A percentile compares a stretch with the other conserved stretches of the same genome.
phyloP scores from a whole-genome alignment of 2,329 filamentous ascomycete genomes.

The Fusarium agapanthi region DNA sequence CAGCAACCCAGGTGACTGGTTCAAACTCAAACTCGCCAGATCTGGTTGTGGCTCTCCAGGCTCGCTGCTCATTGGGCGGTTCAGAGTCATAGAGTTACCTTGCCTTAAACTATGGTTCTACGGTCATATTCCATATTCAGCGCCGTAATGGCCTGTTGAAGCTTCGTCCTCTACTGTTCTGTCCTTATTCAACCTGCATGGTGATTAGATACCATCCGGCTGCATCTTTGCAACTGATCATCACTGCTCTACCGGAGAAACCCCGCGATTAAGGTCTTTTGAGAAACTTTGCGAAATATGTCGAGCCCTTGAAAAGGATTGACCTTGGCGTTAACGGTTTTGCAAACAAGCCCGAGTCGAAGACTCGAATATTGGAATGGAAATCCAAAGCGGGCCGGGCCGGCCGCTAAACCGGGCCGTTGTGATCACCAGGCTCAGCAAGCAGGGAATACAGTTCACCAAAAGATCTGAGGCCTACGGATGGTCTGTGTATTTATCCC shows the following conservation, averaged over 20 bases:
- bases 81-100: constrained; percentile 19
- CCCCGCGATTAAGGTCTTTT: neutral
- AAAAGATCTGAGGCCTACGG: constrained; percentile 13
- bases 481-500: constrained; percentile 24
- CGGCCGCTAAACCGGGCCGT: constrained; percentile 40
- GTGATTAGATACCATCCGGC: constrained; percentile 6
- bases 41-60: constrained; percentile 14
- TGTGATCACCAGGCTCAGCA: constrained; percentile 30
- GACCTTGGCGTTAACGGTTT: neutral
- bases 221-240: constrained; percentile 22
- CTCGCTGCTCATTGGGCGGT: constrained; percentile 29
- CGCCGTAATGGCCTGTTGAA: constrained; percentile 12
- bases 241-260: neutral
- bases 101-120: constrained; percentile 25
- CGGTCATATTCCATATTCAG: constrained; percentile 21
- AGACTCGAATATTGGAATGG: constrained; percentile 15
- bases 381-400: constrained; percentile 38
- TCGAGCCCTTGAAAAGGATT: neutral
- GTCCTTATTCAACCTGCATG: neutral
- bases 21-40: constrained; percentile 31
- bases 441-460: constrained; percentile 12
- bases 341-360: constrained; percentile 1
- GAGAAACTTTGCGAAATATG: neutral
- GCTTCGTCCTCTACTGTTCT: neutral
- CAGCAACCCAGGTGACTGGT: constrained; percentile 41